Evolutionary conservation across 495 filamentous ascomycete genomes (phyloP).

Genomic region (Xylaria telfairii): DNA sequence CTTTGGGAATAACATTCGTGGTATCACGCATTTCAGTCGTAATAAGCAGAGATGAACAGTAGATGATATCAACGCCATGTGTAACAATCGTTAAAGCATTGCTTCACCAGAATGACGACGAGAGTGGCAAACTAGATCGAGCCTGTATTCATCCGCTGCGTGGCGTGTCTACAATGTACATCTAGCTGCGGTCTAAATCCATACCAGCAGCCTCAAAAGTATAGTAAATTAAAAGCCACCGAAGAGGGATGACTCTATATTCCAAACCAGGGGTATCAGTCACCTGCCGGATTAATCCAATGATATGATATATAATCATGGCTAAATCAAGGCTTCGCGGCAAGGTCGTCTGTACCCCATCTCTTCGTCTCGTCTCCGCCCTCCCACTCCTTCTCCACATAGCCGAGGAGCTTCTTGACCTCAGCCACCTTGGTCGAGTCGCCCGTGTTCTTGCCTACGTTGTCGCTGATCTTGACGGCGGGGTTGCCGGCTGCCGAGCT

Average conservation of each 20-base stretch:
- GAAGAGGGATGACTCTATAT: background rate
- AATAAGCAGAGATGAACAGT: too few species aligned
- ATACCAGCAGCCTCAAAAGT: background rate
- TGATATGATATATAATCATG: background rate
- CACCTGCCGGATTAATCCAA: background rate
- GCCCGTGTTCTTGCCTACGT: conserved; percentile 94
- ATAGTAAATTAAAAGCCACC: background rate
- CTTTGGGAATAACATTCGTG: too few species aligned
- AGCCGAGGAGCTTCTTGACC: conserved; percentile 86
- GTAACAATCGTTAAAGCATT: too few species aligned
- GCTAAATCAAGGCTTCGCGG: background rate
- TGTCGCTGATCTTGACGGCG: conserved; percentile 96
- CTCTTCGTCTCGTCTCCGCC: conserved; percentile 82
- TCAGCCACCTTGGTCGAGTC: conserved; percentile 76
- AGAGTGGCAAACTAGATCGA: background rate
- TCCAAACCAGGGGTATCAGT: background rate
- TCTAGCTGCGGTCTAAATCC: background rate
- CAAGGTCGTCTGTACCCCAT: conserved; percentile 61
- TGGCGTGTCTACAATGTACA: background rate
- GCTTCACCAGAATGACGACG: too few species aligned
- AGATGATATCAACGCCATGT: too few species aligned
- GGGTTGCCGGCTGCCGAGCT: conserved; percentile 80
- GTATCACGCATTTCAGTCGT: too few species aligned
- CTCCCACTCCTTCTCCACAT: conserved; percentile 82
- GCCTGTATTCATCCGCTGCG: background rate